Base-by-base conservation (phyloP, 257 asterid genomes). In the Lycium ferocissimum region DNA sequence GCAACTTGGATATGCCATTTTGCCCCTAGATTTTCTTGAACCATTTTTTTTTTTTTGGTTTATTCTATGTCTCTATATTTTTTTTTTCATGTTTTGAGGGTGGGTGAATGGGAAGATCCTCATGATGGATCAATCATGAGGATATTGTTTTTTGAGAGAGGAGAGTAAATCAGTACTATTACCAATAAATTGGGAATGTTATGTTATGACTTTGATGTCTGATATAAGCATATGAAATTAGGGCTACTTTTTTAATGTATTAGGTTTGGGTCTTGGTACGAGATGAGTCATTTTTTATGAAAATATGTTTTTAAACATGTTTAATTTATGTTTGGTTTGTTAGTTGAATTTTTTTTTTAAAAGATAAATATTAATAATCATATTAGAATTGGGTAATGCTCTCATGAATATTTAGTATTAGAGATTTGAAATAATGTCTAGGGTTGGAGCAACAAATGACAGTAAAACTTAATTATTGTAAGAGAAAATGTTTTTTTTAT, bases 1-100 rank as follows among this genome's bases (percentile, higher is more conserved):
- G 88, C 87, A 86, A 90, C 61, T 57, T 88, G 86, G 51, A 89
- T 86, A 90, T 78, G 86, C 95, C 97, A n/a, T 94, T 94, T 88
- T 94, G 47, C 61, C 84, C 84, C 75, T 81, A 65, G 7, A 20
- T 78, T 11, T 47, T 2, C 17, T 47, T 65, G 43, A 62, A 61
- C n/a, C 7, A 9, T 8, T 20, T 65, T 2, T 20, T 38, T 40
- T 5, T 72, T 11, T 3, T 20, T 73, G 43, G 9, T 73, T 20
- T 22, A 75, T 20, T 22, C 20, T 49, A 6, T 75, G 38, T 45
- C 38, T 10, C 40, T 45, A 45, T 45, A n/a, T 18, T 43, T 43
- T 33, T 43, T 33, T 45, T 73, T 35, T 5, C 11, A 3, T 20
- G 26, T 73, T 72, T n/a, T 10, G 10, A 57, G 80, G 80, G 6